These are phyloP conservation scores for Torulaspora franciscae DNA, from an alignment of 805 yeast species.

Conservation along the genomic window DNA sequence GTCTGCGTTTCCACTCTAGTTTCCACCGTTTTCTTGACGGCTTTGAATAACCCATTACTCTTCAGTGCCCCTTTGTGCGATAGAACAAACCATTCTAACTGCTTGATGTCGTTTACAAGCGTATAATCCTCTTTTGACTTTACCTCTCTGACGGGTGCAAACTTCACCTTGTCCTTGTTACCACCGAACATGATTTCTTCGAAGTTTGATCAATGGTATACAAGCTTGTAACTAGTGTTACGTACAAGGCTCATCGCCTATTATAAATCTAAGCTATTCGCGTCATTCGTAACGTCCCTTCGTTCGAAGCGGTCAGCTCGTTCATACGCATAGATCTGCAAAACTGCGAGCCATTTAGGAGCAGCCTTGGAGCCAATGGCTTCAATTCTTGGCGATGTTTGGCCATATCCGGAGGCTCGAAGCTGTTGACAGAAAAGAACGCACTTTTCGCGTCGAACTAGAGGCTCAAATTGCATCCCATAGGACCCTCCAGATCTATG, in stretches of 20 bases:
- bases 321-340: background rate
- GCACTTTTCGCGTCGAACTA: constrained; percentile 4
- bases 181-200: constrained; percentile 5
- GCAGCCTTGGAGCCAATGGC: background rate
- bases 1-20: constrained; percentile 54
- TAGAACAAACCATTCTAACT: constrained; percentile 15
- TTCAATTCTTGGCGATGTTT: background rate
- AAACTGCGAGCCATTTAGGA: background rate
- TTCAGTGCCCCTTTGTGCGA: constrained; percentile 8
- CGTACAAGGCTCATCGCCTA: background rate
- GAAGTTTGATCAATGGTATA: background rate
- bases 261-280: background rate
- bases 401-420: constrained; percentile 1
- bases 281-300: constrained; percentile 5
- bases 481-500: constrained; percentile 42
- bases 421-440: constrained; percentile 1
- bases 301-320: constrained; percentile 2
- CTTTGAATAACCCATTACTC: constrained; percentile 9
- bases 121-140: constrained; percentile 13
- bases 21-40: constrained; percentile 16
- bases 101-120: constrained; percentile 13
- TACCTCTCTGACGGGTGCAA: constrained; percentile 14
- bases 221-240: background rate
- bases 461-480: constrained; percentile 36
- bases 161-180: constrained; percentile 14